Evolutionary conservation across 345 rosid genomes (phyloP).

Genomic region (Triadica sebifera): DNA sequence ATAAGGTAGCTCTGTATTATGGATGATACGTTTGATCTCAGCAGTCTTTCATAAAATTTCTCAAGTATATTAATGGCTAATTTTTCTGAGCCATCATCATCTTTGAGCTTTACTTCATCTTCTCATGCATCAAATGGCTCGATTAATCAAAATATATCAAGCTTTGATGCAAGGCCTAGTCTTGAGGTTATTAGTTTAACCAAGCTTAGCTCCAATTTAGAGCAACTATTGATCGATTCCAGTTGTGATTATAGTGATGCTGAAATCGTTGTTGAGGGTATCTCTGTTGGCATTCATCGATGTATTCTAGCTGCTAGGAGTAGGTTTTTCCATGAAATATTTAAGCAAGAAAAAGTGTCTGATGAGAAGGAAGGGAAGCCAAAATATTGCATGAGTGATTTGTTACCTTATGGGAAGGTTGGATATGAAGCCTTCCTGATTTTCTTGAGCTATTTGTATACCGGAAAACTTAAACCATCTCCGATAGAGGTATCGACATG

Average conservation of each 20-base stretch:
- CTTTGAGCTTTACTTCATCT: slow-evolving; percentile 73
- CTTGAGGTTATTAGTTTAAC: slow-evolving; percentile 60
- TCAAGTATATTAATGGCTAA: slow-evolving; percentile 45
- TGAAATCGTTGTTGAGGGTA: slow-evolving; percentile 56
- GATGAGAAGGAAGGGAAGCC: slow-evolving; percentile 53
- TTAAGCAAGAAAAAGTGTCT: slow-evolving; percentile 45
- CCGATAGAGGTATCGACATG: slow-evolving; percentile 81
- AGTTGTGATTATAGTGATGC: slow-evolving; percentile 75
- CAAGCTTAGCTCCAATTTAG: slow-evolving; percentile 78
- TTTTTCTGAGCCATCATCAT: slow-evolving; percentile 69
- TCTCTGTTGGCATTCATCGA: slow-evolving; percentile 66
- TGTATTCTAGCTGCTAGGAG: slow-evolving; percentile 88
- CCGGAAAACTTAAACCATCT: slow-evolving; percentile 72
- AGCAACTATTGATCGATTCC: slow-evolving; percentile 58
- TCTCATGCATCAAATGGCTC: slow-evolving; percentile 51
- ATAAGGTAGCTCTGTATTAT: not conserved
- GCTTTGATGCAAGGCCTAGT: slow-evolving; percentile 37
- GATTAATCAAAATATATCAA: slow-evolving; percentile 35
- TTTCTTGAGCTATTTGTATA: slow-evolving; percentile 69
- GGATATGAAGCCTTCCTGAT: slow-evolving; percentile 73
- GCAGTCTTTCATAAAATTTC: not conserved
- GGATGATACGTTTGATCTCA: slow-evolving; percentile 5
- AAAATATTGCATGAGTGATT: slow-evolving; percentile 48
- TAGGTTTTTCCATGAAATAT: slow-evolving; percentile 63
- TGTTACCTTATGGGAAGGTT: slow-evolving; percentile 66